Base-by-base conservation (phyloP, 108 stramenopile species). In the Epithemia pelagica region DNA sequence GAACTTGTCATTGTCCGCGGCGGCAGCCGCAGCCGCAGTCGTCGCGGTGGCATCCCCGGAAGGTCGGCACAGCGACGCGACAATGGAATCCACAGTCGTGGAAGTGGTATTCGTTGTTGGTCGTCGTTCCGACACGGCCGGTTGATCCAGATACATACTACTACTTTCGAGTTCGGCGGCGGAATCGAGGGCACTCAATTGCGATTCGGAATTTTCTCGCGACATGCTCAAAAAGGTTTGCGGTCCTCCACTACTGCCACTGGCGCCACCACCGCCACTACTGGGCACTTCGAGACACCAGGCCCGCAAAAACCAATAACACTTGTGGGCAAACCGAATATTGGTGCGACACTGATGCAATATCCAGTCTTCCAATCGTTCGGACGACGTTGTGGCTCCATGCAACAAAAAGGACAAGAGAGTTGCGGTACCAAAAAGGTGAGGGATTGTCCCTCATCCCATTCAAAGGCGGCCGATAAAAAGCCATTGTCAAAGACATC, bases 271-370 rank as follows among this genome's bases (percentile, higher is more conserved):
- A 28, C 28, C 20, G 22, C 32, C 2, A n/a, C n/a, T n/a, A 19
- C 46, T 69, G 29, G 65, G 57, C n/a, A 54, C 78, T 74, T 82
- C 78, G 31, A 89, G 74, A 58, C 82, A 85, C 93, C 93, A 94
- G 15, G 88, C 86, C 31, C 89, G 52, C 54, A 94, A 65, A 64
- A 91, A 91, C 93, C 93, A 94, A 65, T 83, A 94, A 62, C 89
- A 91, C 53, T 84, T 76, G 67, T 94, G 93, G 8, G 90, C 88
- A 80, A 94, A 94, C 62, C 82, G 78, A 3, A 91, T 52, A 68
- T 94, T 82, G 54, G 61, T 52, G 1, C 65, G 55, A 58, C 93
- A 94, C 32, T 76, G 83, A 5, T 84, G 74, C 59, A 94, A 68
- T 15, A 94, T 83, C 88, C 89, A 94, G 26, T 76, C 73, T 67